Evolutionary conservation across 495 filamentous ascomycete species (phyloP), one percentile per base, ranked within the genome.

Genomic region (Trichoderma virens): DNA sequence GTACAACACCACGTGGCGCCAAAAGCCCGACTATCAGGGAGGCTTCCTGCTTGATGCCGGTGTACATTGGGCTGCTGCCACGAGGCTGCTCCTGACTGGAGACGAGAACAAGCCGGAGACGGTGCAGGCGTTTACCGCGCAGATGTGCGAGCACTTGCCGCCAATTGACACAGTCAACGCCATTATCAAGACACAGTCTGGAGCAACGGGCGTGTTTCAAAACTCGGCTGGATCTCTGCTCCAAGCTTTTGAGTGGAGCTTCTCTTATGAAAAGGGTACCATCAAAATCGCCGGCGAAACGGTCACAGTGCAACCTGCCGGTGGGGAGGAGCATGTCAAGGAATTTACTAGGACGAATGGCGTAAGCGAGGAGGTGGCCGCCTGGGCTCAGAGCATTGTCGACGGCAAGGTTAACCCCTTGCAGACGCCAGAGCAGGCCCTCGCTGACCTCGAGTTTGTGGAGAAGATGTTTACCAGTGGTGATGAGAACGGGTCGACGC

Each of bases 41-140:
- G 90, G 90, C 23, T 94, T 92, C 68, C 70, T 92, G 23, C 76
- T 93, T 0, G 90, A 93, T 66, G 90, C 86, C 3, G 90, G 90
- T 3, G 84, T 94, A 7, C 90, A 93, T 70, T 85, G 83, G 63
- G 76, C 86, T 34, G 90, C 90, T 20, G 87, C 76, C 0, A 74
- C 87, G 9, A 75, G 88, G 56, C 69, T 84, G 51, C 71, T 93
- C 56, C 73, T 92, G 2, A 4, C 27, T 14, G 85, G 84, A 5
- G 67, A 72, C 18, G 80, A 82, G n/a, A 73, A 79, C 20, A 74
- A 78, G 41, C 74, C 81, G 6, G 78, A 73, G 2, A 75, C 73
- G 41, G 67, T 90, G 14, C 79, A 83, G 3, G 87, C 86, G 1
- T 85, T 87, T 65, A 85, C 86, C 3, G 69, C 78, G 41, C 79